Conservation (phyloP, 441 rosid genomes). For the Syzygium malaccense region DNA sequence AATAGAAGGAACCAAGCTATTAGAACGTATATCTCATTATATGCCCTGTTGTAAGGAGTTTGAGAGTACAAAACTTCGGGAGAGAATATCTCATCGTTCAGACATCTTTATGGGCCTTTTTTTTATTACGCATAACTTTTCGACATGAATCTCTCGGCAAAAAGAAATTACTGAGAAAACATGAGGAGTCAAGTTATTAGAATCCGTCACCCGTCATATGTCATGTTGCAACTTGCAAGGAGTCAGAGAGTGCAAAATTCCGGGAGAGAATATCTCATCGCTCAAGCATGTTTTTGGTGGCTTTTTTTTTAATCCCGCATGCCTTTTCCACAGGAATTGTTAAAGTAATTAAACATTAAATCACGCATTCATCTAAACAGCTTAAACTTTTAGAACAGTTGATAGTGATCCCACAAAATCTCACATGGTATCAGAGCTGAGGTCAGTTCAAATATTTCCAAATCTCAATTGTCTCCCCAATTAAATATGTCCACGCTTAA, state of each 20-base stretch:
- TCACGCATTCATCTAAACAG: no score
- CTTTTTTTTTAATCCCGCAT: no score
- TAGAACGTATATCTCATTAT: not conserved
- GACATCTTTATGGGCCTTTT: not conserved
- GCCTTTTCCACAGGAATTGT: no score
- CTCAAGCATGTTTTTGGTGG: not conserved
- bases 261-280: not conserved
- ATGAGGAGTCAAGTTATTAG: not conserved
- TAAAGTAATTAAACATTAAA: no score
- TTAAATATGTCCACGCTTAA: no score
- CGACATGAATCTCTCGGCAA: not conserved
- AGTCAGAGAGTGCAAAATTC: not conserved
- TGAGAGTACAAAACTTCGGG: not conserved
- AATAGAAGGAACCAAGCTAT: not conserved
- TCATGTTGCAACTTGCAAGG: accelerated
- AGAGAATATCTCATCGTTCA: not conserved
- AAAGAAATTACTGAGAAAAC: not conserved
- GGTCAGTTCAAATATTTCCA: no score
- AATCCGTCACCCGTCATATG: accelerated
- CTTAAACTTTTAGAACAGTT: no score
- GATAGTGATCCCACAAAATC: accelerated
- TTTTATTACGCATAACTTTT: not conserved
- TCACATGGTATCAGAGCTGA: no score
- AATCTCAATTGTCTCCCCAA: accelerated
- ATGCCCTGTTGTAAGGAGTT: not conserved